phyloP scores from a whole-genome alignment of 148 eudicot genomes.

The Fagopyrum homotropicum region DNA sequence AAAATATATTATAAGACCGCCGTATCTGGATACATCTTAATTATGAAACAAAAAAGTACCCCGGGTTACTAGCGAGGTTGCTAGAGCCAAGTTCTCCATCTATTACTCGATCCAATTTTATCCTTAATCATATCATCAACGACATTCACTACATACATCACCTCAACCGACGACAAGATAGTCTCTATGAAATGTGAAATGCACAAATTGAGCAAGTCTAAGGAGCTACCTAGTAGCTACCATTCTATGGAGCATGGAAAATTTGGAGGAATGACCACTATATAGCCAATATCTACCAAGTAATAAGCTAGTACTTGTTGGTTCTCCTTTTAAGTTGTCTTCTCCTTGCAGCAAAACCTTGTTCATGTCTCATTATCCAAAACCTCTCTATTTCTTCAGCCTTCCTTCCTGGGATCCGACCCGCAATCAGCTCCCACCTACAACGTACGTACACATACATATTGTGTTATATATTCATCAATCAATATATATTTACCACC shows the following conservation, averaged over 20 bases:
- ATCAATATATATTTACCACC: neutral
- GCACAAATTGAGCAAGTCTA: too few species aligned
- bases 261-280: neutral
- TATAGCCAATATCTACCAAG: neutral
- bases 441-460: neutral
- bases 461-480: neutral
- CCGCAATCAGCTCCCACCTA: constrained; percentile 53
- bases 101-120: too few species aligned
- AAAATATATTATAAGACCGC: too few species aligned
- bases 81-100: too few species aligned
- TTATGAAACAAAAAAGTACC: too few species aligned
- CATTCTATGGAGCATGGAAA: neutral
- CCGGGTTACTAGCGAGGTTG: too few species aligned
- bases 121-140: too few species aligned
- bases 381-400: constrained; percentile 55
- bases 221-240: neutral
- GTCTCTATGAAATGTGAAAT: too few species aligned
- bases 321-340: neutral
- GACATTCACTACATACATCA: too few species aligned
- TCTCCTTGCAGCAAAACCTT: constrained; percentile 13
- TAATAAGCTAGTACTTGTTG: neutral
- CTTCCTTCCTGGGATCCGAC: constrained; percentile 44
- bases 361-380: constrained; percentile 41
- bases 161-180: too few species aligned
- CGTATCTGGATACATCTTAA: too few species aligned